Base-by-base conservation (phyloP, 169 alveolate species). In the Plasmodium coatneyi region DNA sequence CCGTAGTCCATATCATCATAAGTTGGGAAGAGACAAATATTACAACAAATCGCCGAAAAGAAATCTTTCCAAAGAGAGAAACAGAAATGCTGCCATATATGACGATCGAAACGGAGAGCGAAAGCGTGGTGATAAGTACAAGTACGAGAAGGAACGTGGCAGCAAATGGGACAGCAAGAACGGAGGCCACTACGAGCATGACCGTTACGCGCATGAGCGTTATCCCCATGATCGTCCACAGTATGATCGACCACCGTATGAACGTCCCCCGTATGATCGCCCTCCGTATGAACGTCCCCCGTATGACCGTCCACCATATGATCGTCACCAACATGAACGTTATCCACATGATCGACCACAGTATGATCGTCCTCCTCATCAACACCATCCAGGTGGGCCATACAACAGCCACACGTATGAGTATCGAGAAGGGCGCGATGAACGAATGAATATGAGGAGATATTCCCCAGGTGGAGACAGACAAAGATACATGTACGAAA, bases 1-100 rank as follows among this genome's bases (percentile, higher is more conserved):
- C 9, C 60, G 46, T 41, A 46, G 60, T 46, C 74, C 66, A 25
- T 19, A 81, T 56, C 93, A 84, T 76, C 93, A 56, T n/a, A 78
- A 84, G 25, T 22, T 10, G 52, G 41, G 86, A 12, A 60, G 93
- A 14, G 93, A 84, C 16, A 49, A 83, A 78, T 76, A 36, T 84
- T 56, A 84, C 79, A 84, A 84, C 25, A 84, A 83, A 52, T 84
- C 93, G 0, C 93, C 86, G 1, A 84, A 72, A 36, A 72, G 93
- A 5, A 84, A 84, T 14, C 14, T 76, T 19, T 84, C 86, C 0
- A 78, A 74, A 54, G 93, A 84, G 22, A 84, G 93, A 54, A 84
- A 52, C 16, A 84, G 70, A 49, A 49, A 76, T 41, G 36, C 4
- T 10, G 39, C 5, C 0, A 30, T 49, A 7, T 83, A 71, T 71